Evolutionary conservation across 2,329 filamentous ascomycete genomes (phyloP).

Genomic region (Aspergillus glaucus): DNA sequence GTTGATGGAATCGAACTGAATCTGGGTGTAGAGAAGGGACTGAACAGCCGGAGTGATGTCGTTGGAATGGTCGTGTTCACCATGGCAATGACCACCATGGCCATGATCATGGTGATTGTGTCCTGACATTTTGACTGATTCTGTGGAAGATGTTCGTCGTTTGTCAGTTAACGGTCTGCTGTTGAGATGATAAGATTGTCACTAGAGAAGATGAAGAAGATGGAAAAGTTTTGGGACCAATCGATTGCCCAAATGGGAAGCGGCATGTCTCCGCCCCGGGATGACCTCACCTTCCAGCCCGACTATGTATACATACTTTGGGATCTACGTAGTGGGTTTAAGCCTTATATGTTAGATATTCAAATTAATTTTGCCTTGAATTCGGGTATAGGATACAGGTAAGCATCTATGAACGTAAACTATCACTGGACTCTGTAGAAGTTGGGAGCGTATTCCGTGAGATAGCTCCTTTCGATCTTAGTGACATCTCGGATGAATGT

Average conservation of each 20-base stretch:
- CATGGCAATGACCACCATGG: conserved; percentile 43
- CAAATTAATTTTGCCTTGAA: not conserved
- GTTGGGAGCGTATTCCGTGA: conserved; percentile 78
- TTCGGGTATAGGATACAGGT: not conserved
- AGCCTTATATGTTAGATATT: not conserved
- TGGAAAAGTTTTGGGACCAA: not conserved
- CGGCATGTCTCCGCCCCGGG: not conserved
- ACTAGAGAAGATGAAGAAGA: not conserved
- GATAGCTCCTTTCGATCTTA: conserved; percentile 90
- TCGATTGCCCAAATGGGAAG: not conserved
- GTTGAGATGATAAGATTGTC: not conserved
- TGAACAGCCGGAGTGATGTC: conserved; percentile 89
- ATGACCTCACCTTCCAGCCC: not conserved
- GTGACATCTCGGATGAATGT: conserved; percentile 85
- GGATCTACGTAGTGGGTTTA: not conserved
- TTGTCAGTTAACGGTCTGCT: not conserved
- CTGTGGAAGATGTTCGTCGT: not conserved
- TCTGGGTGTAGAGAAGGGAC: conserved; percentile 82
- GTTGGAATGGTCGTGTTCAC: conserved; percentile 77
- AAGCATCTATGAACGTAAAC: too few species aligned
- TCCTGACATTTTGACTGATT: conserved; percentile 22
- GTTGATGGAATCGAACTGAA: conserved; percentile 77
- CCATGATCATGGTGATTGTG: conserved; percentile 34
- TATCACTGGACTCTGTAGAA: conserved; percentile 61
- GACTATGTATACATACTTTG: not conserved